Conservation (phyloP, 306 rosid species). For the Luffa acutangula region DNA sequence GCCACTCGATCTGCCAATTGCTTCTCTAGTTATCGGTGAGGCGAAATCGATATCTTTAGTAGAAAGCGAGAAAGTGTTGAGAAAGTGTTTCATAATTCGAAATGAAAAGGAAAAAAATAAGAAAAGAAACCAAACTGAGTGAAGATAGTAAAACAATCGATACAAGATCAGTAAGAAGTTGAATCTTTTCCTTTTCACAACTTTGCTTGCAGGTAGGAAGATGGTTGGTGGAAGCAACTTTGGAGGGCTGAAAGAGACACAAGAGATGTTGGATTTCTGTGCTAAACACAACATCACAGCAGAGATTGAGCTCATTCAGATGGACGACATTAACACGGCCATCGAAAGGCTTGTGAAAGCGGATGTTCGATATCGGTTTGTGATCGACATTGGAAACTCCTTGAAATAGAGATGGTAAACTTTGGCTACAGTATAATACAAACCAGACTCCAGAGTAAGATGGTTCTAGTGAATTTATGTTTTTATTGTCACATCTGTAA, state of each 20-base stretch:
- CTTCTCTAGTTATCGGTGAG: conserved; percentile 53
- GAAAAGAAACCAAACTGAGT: background rate
- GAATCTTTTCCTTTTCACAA: background rate
- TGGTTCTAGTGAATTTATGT: background rate
- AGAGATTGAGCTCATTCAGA: conserved; percentile 63
- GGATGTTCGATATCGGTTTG: conserved; percentile 83
- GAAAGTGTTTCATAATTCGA: background rate
- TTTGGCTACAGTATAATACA: background rate
- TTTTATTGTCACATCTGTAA: background rate
- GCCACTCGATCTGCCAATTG: conserved; percentile 69
- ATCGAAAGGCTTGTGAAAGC: conserved; percentile 66
- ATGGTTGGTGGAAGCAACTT: conserved; percentile 84
- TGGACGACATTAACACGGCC: conserved; percentile 65
- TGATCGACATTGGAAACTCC: conserved; percentile 72
- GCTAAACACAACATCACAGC: conserved; percentile 57
- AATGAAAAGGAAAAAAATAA: background rate
- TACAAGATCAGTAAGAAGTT: background rate
- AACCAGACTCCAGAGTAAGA: no score
- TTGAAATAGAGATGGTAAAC: conserved; percentile 5
- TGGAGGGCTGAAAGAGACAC: conserved; percentile 89
- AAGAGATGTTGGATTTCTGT: conserved; percentile 88
- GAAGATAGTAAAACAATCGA: background rate
- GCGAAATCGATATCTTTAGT: background rate
- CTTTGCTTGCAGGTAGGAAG: conserved; percentile 42
- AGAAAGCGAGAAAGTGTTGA: background rate